These are phyloP conservation scores for Hymenoscyphus linearis DNA, from an alignment of 2,329 filamentous ascomycete species.

Conservation along the genomic window DNA sequence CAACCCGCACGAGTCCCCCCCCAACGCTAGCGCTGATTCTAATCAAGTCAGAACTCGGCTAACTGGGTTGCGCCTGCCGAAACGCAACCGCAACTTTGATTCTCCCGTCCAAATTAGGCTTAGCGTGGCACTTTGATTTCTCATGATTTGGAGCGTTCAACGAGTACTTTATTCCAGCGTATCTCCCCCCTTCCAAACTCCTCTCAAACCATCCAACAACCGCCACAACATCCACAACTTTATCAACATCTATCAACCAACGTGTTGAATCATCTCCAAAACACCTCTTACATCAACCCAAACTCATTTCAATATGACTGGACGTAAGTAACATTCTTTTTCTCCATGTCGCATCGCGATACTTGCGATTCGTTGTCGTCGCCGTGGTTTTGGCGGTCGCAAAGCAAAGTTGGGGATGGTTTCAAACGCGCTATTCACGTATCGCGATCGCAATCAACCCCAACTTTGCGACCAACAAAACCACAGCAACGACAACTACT, in stretches of 20 bases:
- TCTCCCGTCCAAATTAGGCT: neutral
- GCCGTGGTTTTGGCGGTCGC: conserved; percentile 19
- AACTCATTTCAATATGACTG: conserved; percentile 57
- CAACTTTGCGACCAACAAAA: conserved; percentile 5
- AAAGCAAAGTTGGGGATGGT: conserved; percentile 29
- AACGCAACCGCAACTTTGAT: neutral
- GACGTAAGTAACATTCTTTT: conserved; percentile 53
- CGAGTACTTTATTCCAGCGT: neutral
- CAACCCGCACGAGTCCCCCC: neutral
- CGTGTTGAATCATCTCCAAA: conserved; percentile 33
- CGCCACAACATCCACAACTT: conserved; percentile 12
- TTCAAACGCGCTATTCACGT: conserved; percentile 17
- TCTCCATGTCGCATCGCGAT: conserved; percentile 12
- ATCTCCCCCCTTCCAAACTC: conserved; percentile 3
- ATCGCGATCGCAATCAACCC: conserved; percentile 18
- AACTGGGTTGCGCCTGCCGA: neutral
- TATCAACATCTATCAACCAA: conserved; percentile 17
- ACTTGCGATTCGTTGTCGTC: conserved; percentile 18
- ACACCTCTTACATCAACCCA: conserved; percentile 23
- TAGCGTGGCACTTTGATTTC: neutral
- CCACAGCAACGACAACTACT: conserved; percentile 12
- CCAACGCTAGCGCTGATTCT: neutral
- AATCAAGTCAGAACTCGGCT: neutral
- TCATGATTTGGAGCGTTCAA: neutral
- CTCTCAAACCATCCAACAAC: conserved; percentile 4